Percentiles rank a stretch among this genome's conserved stretches.
Conservation (phyloP, 2,329 filamentous ascomycete genomes). For the Exophiala bonariae region DNA sequence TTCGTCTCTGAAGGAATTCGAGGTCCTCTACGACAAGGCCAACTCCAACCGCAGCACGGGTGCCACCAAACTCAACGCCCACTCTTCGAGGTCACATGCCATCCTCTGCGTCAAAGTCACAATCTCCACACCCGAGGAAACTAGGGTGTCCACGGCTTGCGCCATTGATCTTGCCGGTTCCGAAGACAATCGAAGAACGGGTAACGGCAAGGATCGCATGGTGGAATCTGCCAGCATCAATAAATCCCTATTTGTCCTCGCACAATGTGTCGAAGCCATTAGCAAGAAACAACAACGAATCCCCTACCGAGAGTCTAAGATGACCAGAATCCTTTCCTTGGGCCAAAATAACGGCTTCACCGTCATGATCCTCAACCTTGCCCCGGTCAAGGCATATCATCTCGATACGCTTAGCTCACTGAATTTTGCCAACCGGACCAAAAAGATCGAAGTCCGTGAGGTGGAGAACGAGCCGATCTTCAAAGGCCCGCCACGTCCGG, state of each 20-base stretch:
- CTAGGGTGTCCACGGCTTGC: conserved; percentile 78
- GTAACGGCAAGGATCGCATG: conserved; percentile 87
- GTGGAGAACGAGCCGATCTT: conserved; percentile 94
- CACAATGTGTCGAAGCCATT: conserved; percentile 94
- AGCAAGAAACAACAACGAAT: conserved; percentile 73
- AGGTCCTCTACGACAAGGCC: conserved; percentile 83
- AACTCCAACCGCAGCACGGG: conserved; percentile 89
- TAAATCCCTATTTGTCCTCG: conserved; percentile 92
- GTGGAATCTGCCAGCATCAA: conserved; percentile 98
- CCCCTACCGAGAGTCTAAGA: conserved; percentile 92
- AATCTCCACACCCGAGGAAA: conserved; percentile 68
- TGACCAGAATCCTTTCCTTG: conserved; percentile 89
- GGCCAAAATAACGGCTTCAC: conserved; percentile 95
- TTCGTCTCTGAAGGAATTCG: conserved; percentile 84
- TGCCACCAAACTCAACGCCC: conserved; percentile 84
- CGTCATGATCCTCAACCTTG: conserved; percentile 93
- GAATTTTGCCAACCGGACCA: conserved; percentile 92
- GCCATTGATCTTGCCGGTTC: conserved; percentile 95
- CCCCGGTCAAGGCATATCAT: conserved; percentile 88
- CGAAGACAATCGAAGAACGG: conserved; percentile 90
- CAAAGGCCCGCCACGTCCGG: conserved; percentile 67
- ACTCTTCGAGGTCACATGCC: conserved; percentile 86
- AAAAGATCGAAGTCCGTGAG: conserved; percentile 93
- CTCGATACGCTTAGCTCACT: conserved; percentile 90
- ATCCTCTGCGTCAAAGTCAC: conserved; percentile 87